phyloP scores from a whole-genome alignment of 768 basidiomycete genomes.

The Xanthoconium purpureum region DNA sequence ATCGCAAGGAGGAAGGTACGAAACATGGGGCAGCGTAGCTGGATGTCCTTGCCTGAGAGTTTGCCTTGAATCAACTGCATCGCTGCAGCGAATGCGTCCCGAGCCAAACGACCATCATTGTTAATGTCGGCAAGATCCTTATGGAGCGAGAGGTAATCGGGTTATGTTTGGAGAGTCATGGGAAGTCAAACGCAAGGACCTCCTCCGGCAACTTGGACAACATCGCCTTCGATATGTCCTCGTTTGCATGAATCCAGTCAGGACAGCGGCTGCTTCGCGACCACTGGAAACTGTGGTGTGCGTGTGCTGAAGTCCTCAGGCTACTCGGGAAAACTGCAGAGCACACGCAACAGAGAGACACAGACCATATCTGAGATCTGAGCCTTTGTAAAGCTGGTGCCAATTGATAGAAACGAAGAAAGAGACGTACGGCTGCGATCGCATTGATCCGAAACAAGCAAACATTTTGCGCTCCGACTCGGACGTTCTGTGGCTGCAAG shows the following conservation, averaged over 20 bases:
- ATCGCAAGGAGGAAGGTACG: slow-evolving; percentile 79
- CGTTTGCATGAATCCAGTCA: slow-evolving; percentile 62
- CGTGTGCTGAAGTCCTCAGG: too few relatives aligned
- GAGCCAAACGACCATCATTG: slow-evolving; percentile 80
- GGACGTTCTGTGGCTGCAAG: too few relatives aligned
- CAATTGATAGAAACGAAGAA: too few relatives aligned
- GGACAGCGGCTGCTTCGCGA: too few relatives aligned
- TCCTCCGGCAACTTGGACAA: slow-evolving; percentile 84
- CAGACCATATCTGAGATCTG: too few relatives aligned
- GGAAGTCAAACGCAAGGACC: slow-evolving; percentile 50
- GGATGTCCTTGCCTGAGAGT: slow-evolving; percentile 75
- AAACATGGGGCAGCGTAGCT: slow-evolving; percentile 63
- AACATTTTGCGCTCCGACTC: too few relatives aligned
- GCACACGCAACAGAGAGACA: too few relatives aligned
- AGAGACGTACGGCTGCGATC: too few relatives aligned
- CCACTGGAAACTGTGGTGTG: too few relatives aligned
- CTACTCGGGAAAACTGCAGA: too few relatives aligned
- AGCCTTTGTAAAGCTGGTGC: too few relatives aligned
- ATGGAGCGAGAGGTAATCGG: neutral
- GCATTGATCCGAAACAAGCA: too few relatives aligned
- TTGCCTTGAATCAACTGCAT: slow-evolving; percentile 90
- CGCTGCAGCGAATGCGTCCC: slow-evolving; percentile 94
- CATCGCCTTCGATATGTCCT: slow-evolving; percentile 88
- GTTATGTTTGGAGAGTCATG: neutral
- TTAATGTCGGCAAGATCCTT: slow-evolving; percentile 92